Conservation (phyloP, 371 early-diverging fungal species). For the Quaeritorhiza haematococci region DNA sequence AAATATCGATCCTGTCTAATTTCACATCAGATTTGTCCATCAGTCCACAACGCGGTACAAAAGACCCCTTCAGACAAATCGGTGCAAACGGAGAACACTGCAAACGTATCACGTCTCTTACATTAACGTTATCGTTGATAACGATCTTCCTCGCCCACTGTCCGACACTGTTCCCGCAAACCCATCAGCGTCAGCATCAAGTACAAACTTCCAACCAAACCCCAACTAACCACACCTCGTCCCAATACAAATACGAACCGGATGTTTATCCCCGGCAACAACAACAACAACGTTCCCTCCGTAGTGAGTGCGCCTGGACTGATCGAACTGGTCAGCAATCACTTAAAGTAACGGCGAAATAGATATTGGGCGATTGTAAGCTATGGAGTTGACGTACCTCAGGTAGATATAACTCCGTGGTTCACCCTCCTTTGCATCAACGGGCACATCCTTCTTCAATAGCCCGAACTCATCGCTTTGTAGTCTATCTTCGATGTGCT, state of each 20-base stretch:
- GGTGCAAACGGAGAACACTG: background rate
- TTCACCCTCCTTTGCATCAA: conserved; percentile 14
- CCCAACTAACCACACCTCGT: conserved; percentile 19
- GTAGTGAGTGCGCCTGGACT: conserved; percentile 20
- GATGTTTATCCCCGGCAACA: conserved; percentile 20
- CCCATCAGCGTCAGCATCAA: background rate
- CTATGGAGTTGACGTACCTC: too few species aligned
- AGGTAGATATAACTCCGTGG: conserved; percentile 10
- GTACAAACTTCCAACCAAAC: background rate
- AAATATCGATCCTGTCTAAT: conserved; percentile 3
- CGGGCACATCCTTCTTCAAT: conserved; percentile 3
- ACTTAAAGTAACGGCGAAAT: background rate
- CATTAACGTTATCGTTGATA: conserved; percentile 30
- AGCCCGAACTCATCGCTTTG: conserved; percentile 10
- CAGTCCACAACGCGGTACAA: background rate
- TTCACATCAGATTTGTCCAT: too few species aligned
- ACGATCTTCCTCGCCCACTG: conserved; percentile 43
- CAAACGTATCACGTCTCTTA: background rate
- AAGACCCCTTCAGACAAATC: background rate
- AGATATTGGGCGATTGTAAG: background rate
- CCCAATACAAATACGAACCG: too few species aligned
- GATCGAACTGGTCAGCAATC: background rate
- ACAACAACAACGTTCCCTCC: conserved; percentile 13
- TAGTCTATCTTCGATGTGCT: conserved; percentile 13
- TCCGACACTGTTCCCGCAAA: conserved; percentile 18